Percentiles rank a stretch among this genome's conserved stretches.
These are phyloP conservation scores for Heliocybe sulcata DNA, from an alignment of 1,284 basidiomycete genomes.

Conservation along the genomic window DNA sequence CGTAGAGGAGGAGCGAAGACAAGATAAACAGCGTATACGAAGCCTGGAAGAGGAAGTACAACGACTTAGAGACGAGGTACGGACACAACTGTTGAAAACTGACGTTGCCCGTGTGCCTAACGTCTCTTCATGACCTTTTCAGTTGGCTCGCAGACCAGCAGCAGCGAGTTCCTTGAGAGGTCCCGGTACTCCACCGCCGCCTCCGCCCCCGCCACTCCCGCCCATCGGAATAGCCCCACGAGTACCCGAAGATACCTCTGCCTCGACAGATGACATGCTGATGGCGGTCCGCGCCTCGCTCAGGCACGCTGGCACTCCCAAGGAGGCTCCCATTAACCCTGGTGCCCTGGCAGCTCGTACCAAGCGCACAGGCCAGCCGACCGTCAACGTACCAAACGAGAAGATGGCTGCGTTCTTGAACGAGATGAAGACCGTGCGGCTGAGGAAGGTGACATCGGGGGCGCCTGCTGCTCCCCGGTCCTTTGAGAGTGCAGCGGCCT, in stretches of 20 bases:
- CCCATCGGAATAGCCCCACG: constrained; percentile 17
- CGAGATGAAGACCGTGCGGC: constrained; percentile 67
- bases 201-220: constrained; percentile 28
- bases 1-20: constrained; percentile 31
- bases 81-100: too few species aligned
- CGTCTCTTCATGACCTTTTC: background rate
- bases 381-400: constrained; percentile 62
- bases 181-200: constrained; percentile 6
- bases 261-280: constrained; percentile 36
- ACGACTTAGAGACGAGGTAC: constrained; percentile 56
- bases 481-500: background rate
- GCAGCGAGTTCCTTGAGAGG: constrained; percentile 4
- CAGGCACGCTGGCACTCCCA: constrained; percentile 47
- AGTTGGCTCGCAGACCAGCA: constrained; percentile 15
- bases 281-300: constrained; percentile 54
- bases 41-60: constrained; percentile 62
- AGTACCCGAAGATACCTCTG: constrained; percentile 8
- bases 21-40: constrained; percentile 57
- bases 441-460: constrained; percentile 41
- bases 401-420: constrained; percentile 75
- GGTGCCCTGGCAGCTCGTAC: constrained; percentile 17
- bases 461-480: constrained; percentile 4
- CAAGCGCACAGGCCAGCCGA: constrained; percentile 50
- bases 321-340: constrained; percentile 59
- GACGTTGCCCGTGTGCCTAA: background rate